These are phyloP conservation scores for Escovopsis sp. DNA, from an alignment of 2,329 filamentous ascomycete species.

Conservation along the genomic window DNA sequence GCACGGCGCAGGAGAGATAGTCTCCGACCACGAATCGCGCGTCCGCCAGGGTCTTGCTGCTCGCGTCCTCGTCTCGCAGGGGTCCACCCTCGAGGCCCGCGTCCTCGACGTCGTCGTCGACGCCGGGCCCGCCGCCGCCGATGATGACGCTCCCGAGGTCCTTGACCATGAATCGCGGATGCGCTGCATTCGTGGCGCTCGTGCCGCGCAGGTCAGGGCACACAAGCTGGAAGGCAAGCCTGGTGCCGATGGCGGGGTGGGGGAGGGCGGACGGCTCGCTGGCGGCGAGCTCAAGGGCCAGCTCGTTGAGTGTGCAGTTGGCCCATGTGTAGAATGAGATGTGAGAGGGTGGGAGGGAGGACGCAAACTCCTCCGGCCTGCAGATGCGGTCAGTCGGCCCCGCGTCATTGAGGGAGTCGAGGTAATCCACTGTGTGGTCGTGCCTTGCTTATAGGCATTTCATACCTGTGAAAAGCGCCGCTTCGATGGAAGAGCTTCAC, in stretches of 20 bases:
- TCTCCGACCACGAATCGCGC: conserved; percentile 78
- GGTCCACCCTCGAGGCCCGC: conserved; percentile 17
- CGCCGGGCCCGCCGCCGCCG: conserved; percentile 38
- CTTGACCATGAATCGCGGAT: conserved; percentile 53
- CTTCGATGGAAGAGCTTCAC: conserved; percentile 72
- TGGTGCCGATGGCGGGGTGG: conserved; percentile 59
- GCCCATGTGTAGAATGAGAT: conserved; percentile 79
- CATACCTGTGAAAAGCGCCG: conserved; percentile 53
- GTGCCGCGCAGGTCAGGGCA: conserved; percentile 53
- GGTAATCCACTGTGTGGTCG: no score
- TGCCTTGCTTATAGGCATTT: background rate
- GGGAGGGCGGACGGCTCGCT: conserved; percentile 54
- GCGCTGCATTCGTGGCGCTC: conserved; percentile 11
- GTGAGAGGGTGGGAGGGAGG: conserved; percentile 41
- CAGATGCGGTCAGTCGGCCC: background rate
- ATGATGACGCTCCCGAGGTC: conserved; percentile 75
- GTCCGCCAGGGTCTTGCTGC: conserved; percentile 59
- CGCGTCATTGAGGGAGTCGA: background rate
- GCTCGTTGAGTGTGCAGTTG: conserved; percentile 64
- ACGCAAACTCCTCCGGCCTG: conserved; percentile 56
- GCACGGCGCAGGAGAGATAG: conserved; percentile 68
- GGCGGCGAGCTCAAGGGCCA: conserved; percentile 59
- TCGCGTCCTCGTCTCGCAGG: conserved; percentile 35
- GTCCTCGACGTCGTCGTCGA: conserved; percentile 22
- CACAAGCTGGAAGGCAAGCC: conserved; percentile 75